These are phyloP conservation scores for Grigorovia yakushimaensis DNA, from an alignment of 805 yeast species.

Conservation along the genomic window DNA sequence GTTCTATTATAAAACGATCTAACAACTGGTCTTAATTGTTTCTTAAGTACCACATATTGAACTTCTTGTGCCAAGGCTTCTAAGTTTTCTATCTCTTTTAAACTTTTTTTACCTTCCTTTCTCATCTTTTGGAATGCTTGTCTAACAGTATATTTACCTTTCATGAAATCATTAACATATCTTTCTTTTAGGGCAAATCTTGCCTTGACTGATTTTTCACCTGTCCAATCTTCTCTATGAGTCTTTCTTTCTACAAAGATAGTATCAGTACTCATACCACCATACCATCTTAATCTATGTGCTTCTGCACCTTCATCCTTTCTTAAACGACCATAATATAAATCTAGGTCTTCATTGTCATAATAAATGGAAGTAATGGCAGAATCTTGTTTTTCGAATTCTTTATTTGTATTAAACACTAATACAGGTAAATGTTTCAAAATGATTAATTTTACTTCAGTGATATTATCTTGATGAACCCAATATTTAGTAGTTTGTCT, in stretches of 20 bases:
- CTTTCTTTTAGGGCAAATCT: slow-evolving; percentile 89
- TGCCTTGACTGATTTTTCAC: slow-evolving; percentile 98
- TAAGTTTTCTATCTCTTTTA: slow-evolving; percentile 80
- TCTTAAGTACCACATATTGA: slow-evolving; percentile 80
- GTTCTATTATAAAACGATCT: slow-evolving; percentile 96
- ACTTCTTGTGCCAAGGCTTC: slow-evolving; percentile 90
- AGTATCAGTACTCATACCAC: slow-evolving; percentile 89
- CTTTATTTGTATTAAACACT: slow-evolving; percentile 92
- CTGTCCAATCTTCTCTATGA: slow-evolving; percentile 99
- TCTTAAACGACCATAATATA: slow-evolving; percentile 87
- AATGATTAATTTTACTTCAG: slow-evolving; percentile 86
- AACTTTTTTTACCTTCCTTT: slow-evolving; percentile 81
- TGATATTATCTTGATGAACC: slow-evolving; percentile 98
- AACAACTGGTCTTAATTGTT: slow-evolving; percentile 83
- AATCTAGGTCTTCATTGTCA: slow-evolving; percentile 80
- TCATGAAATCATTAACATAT: slow-evolving; percentile 73
- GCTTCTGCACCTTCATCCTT: slow-evolving; percentile 99
- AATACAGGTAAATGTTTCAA: slow-evolving; percentile 93
- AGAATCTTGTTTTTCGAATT: slow-evolving; percentile 86
- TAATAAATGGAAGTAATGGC: slow-evolving; percentile 96
- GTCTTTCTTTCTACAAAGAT: slow-evolving; percentile 96
- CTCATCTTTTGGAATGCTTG: slow-evolving; percentile 90
- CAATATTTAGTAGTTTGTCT: slow-evolving; percentile 98
- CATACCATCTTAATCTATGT: slow-evolving; percentile 96
- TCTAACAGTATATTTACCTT: slow-evolving; percentile 75